Conservation (phyloP, 106 monocot species). For the Dendrobium huoshanense region DNA sequence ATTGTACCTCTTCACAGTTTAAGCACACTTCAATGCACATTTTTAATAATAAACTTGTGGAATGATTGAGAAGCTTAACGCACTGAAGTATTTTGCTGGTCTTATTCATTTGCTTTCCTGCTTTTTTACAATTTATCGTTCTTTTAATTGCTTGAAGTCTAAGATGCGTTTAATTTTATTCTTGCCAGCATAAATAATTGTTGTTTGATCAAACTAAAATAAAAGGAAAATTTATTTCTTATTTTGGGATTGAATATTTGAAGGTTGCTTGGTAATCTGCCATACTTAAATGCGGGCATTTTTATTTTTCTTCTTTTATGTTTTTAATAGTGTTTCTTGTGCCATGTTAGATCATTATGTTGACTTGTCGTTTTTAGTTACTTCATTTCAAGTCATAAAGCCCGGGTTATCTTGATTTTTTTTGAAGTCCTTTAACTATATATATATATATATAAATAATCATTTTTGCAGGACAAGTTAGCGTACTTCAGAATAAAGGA, state of each 20-base stretch:
- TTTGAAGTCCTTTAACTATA: not conserved
- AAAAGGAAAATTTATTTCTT: not conserved
- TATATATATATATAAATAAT: not conserved
- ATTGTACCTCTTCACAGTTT: not conserved
- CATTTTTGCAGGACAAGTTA: slow-evolving; percentile 46
- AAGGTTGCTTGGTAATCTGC: not conserved
- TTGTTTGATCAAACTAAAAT: not conserved
- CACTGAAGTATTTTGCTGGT: not conserved
- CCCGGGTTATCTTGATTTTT: not conserved
- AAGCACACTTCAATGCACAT: not conserved
- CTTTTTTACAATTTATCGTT: not conserved
- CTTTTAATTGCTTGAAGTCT: not conserved
- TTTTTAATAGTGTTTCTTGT: not conserved
- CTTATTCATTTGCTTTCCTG: not conserved
- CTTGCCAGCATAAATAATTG: not conserved
- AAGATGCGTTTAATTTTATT: not conserved
- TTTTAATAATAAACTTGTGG: not conserved
- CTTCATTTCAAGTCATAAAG: not conserved
- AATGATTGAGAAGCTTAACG: not conserved
- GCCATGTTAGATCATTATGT: not conserved
- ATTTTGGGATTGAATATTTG: slow-evolving; percentile 1
- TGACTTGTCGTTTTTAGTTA: not conserved
- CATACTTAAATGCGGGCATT: not conserved
- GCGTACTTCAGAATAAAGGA: slow-evolving; percentile 86
- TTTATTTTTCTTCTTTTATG: not conserved